These are phyloP conservation scores for Trichophaea hybrida DNA, from an alignment of 2,329 filamentous ascomycete genomes.

Conservation along the genomic window DNA sequence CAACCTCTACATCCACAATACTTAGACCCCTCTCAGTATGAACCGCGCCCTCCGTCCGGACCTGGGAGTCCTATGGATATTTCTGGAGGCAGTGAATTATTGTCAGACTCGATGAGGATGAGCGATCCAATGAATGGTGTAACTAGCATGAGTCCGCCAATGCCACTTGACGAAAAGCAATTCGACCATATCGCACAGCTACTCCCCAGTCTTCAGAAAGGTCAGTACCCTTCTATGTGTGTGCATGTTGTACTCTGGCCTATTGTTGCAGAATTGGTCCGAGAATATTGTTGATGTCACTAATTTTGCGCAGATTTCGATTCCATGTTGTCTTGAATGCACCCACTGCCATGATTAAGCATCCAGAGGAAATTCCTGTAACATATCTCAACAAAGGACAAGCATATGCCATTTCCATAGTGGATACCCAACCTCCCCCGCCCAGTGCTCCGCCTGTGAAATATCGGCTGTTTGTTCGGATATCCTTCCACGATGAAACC, in stretches of 20 bases:
- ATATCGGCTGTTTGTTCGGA: slow-evolving; percentile 83
- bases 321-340: slow-evolving; percentile 84
- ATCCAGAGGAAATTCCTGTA: slow-evolving; percentile 80
- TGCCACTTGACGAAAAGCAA: slow-evolving; percentile 23
- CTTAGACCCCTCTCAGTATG: slow-evolving; percentile 24
- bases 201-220: slow-evolving; percentile 33
- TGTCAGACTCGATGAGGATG: slow-evolving; percentile 10
- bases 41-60: slow-evolving; percentile 21
- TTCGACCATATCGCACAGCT: slow-evolving; percentile 32
- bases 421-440: slow-evolving; percentile 56
- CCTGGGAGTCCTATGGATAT: slow-evolving; percentile 27
- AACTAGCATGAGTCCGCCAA: background rate
- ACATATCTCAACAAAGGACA: slow-evolving; percentile 97
- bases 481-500: slow-evolving; percentile 93
- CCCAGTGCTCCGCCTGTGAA: slow-evolving; percentile 46
- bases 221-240: slow-evolving; percentile 29
- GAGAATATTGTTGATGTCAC: background rate
- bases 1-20: slow-evolving; percentile 40
- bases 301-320: slow-evolving; percentile 48
- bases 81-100: slow-evolving; percentile 15
- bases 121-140: background rate
- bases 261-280: background rate
- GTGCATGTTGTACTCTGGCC: background rate
- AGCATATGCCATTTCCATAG: slow-evolving; percentile 72
- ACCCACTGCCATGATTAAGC: slow-evolving; percentile 89